Base-by-base conservation (phyloP, 2,329 filamentous ascomycete species). In the Sclerotinia spermophila region DNA sequence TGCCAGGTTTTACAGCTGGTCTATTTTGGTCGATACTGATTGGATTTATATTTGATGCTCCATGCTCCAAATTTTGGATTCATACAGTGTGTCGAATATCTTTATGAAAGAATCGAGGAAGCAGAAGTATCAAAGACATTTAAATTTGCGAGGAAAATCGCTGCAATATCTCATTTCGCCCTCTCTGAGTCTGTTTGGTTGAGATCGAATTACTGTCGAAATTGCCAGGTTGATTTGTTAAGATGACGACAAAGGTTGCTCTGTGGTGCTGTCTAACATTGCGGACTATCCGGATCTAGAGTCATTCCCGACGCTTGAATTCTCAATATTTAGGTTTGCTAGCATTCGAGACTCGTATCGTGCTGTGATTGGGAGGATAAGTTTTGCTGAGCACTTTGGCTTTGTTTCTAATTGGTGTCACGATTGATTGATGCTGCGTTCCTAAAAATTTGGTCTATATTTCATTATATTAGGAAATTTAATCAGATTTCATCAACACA, bases 191-290 rank as follows among this genome's bases (percentile, higher is more conserved):
- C 21, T 30, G 44, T 27, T 48, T 64, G 62, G 62, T 45, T 45
- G 60, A 62, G 33, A 45, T 62, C 42, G 40, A 11, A 13, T 35
- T 62, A 24, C 51, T 64, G 30, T 64, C 13, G 30, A 64, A 64
- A 48, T 35, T 35, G 33, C 60, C 33, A 38, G 42, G 60, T 38
- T 64, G 30, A 65, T 51, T 21, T 65, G 44, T 48, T 65, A 68
- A 48, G 67, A 60, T 68, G 67, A 68, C 56, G 56, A 68, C 67
- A 68, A 68, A 51, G 11, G 11, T 33, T 35, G 30, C 30, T 48
- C 27, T 48, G 44, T 48, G 61, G 61, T 51, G n/a, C 24, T 68
- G 56, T 68, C 67, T 68, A 68, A 68, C 30, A 68, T 51, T 55
- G 67, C 42, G 53, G 4, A 40, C 33, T 61, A 62, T 61, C 67